A percentile compares a stretch with the other conserved stretches of the same genome.
Evolutionary conservation across 2,329 filamentous ascomycete species (phyloP).

Genomic region (Thyridium curvatum): DNA sequence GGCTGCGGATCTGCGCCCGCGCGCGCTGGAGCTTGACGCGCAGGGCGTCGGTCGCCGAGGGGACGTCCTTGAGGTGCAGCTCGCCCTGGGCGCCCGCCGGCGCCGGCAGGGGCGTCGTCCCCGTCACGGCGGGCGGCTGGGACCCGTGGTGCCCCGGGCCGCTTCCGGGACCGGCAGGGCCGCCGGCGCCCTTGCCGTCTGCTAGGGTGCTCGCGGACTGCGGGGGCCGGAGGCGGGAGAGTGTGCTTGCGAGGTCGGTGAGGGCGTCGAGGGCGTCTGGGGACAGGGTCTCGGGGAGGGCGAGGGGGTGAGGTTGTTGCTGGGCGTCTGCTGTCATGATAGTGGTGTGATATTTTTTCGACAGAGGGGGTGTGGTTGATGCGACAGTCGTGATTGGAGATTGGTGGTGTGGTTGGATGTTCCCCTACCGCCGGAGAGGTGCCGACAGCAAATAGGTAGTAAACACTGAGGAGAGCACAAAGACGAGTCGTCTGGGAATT

Average conservation of each 20-base stretch:
- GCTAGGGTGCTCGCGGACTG: slow-evolving; percentile 24
- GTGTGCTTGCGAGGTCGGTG: slow-evolving; percentile 71
- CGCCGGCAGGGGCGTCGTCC: slow-evolving; percentile 19
- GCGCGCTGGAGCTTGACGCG: slow-evolving; percentile 82
- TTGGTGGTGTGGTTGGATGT: too few relatives aligned
- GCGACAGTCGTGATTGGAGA: too few relatives aligned
- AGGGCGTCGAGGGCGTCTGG: slow-evolving; percentile 82
- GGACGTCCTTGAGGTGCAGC: slow-evolving; percentile 62
- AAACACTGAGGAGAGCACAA: too few relatives aligned
- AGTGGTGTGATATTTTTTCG: too few relatives aligned
- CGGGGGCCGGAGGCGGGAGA: slow-evolving; percentile 62
- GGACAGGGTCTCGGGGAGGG: slow-evolving; percentile 59
- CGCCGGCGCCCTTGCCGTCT: slow-evolving; percentile 13
- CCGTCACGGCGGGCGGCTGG: slow-evolving; percentile 21
- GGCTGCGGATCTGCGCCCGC: slow-evolving; percentile 52
- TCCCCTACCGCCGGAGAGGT: too few relatives aligned
- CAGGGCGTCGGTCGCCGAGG: slow-evolving; percentile 68
- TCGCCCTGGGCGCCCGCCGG: slow-evolving; percentile 20
- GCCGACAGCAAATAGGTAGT: too few relatives aligned
- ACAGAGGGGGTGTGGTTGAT: too few relatives aligned
- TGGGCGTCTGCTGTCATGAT: slow-evolving; percentile 1
- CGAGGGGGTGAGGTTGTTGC: slow-evolving; percentile 32
- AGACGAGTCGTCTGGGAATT: too few relatives aligned
- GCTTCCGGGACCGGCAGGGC: slow-evolving; percentile 10
- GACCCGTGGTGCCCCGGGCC: slow-evolving; percentile 24